phyloP scores from a whole-genome alignment of 2,329 filamentous ascomycete genomes.

The Penicillium freii region DNA sequence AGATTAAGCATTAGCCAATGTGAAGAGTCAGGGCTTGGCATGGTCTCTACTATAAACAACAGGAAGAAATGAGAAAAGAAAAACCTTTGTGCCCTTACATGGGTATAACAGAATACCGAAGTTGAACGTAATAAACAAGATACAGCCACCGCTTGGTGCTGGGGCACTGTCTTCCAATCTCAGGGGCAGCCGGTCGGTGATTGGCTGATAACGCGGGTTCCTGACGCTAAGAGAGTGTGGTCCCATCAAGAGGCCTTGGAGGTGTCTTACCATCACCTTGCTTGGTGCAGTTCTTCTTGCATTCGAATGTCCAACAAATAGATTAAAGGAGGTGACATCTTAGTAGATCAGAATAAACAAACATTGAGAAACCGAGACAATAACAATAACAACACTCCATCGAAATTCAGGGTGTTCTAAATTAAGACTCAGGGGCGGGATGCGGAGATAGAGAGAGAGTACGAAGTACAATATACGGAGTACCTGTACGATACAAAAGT shows the following conservation, averaged over 20 bases:
- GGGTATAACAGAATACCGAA: not conserved
- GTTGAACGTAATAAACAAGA: not conserved
- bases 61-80: not conserved
- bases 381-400: not conserved
- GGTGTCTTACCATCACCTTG: constrained; percentile 17
- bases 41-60: too few relatives aligned
- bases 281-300: constrained; percentile 5
- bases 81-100: constrained; percentile 6
- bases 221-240: constrained; percentile 24
- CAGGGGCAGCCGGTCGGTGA: constrained; percentile 20
- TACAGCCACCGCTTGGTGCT: not conserved
- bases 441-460: constrained; percentile 5
- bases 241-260: constrained; percentile 1
- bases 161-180: constrained; percentile 1
- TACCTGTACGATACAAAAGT: not conserved
- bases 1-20: constrained; percentile 4
- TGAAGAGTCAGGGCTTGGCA: not conserved
- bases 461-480: too few relatives aligned
- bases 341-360: not conserved
- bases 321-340: not conserved
- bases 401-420: not conserved
- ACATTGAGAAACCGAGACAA: not conserved
- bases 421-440: constrained; percentile 16
- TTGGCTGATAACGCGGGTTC: constrained; percentile 26
- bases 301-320: constrained; percentile 3